phyloP scores from a whole-genome alignment of 2,329 filamentous ascomycete genomes.

The Diaporthe ilicicola region DNA sequence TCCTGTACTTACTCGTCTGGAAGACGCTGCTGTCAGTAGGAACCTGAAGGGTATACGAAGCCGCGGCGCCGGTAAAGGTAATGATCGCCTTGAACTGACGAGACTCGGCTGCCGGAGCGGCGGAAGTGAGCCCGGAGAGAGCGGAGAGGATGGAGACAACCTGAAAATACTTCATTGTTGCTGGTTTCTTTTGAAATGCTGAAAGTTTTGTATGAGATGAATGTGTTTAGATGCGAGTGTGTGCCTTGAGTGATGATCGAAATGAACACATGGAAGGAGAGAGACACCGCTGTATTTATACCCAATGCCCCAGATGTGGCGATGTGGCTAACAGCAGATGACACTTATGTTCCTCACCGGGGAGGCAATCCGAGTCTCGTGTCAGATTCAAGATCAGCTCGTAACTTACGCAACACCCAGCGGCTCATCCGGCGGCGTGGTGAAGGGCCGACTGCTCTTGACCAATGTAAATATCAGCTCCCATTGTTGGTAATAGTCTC shows the following conservation, averaged over 20 bases:
- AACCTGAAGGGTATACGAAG: slow-evolving; percentile 14
- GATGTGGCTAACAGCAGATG: no score
- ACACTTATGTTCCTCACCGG: neutral
- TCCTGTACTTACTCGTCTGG: neutral
- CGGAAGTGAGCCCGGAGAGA: slow-evolving; percentile 9
- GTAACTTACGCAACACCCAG: neutral
- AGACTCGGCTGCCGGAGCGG: slow-evolving; percentile 17
- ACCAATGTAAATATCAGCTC: neutral
- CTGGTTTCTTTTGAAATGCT: neutral
- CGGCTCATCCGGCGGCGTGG: neutral
- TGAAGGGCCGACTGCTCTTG: neutral
- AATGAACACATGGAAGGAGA: neutral
- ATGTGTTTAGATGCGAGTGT: neutral
- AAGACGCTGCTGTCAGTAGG: neutral
- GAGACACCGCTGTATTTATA: neutral
- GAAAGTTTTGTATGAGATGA: neutral
- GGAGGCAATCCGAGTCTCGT: neutral
- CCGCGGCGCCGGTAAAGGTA: slow-evolving; percentile 21
- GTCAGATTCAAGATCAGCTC: neutral
- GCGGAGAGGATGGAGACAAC: slow-evolving; percentile 16
- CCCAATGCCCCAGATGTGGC: neutral
- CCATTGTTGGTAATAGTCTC: neutral
- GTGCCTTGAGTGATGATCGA: neutral
- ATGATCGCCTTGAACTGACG: slow-evolving; percentile 23
- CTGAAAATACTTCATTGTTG: slow-evolving; percentile 18